Conservation (phyloP, 805 yeast species). For the Kodamaea kakaduensis region DNA sequence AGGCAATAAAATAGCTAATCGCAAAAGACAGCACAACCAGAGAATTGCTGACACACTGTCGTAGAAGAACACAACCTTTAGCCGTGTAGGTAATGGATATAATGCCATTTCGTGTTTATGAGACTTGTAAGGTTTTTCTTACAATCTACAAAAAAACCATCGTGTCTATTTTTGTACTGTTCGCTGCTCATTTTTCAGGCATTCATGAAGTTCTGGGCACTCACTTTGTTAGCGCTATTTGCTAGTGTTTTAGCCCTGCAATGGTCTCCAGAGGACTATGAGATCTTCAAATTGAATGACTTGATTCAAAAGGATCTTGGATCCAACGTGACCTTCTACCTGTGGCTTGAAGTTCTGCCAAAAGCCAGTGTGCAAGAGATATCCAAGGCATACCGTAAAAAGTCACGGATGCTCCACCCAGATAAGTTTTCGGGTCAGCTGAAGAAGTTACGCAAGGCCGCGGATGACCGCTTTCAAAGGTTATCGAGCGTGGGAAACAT, state of each 20-base stretch:
- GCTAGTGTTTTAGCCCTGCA: conserved; percentile 26
- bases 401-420: conserved; percentile 77
- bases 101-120: conserved; percentile 23
- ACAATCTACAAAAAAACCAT: not conserved
- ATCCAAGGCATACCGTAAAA: conserved; percentile 61
- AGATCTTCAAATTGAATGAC: conserved; percentile 70
- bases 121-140: not conserved
- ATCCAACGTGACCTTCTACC: conserved; percentile 57
- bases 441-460: conserved; percentile 39
- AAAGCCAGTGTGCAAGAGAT: conserved; percentile 51
- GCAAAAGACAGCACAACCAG: conserved; percentile 45
- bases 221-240: conserved; percentile 13
- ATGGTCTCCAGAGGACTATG: conserved; percentile 71
- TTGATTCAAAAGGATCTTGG: conserved; percentile 64
- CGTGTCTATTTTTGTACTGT: not conserved
- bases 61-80: conserved; percentile 32
- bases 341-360: conserved; percentile 51
- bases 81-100: conserved; percentile 33
- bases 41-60: conserved; percentile 35
- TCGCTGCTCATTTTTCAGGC: conserved; percentile 2
- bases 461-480: conserved; percentile 70
- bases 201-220: conserved; percentile 1
- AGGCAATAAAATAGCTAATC: conserved; percentile 54
- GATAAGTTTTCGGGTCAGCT: conserved; percentile 52
- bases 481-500: conserved; percentile 74